These are phyloP conservation scores for Volvox carteri DNA, from an alignment of 163 green algal genomes.

Conservation along the genomic window DNA sequence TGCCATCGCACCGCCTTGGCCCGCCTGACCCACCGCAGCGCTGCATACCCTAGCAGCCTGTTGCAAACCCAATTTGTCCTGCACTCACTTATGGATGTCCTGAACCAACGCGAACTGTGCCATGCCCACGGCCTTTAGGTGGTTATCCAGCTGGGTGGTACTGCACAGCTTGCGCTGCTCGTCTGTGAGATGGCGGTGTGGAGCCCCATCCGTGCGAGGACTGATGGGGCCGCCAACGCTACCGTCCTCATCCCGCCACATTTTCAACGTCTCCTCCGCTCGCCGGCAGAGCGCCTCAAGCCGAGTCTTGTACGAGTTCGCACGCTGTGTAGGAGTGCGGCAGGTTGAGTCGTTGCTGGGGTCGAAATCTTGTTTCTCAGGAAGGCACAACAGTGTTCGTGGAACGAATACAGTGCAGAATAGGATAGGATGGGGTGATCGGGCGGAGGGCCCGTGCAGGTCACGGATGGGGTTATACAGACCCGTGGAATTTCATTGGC, in stretches of 20 bases:
- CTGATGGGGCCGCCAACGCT: background rate
- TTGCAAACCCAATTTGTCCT: too few relatives aligned
- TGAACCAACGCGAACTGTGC: constrained; percentile 60
- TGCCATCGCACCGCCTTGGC: too few relatives aligned
- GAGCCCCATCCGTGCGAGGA: background rate
- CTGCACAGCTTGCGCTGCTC: constrained; percentile 46
- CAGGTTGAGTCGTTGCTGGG: too few relatives aligned
- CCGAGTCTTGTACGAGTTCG: constrained; percentile 1
- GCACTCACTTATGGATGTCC: constrained; percentile 58
- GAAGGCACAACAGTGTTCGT: too few relatives aligned
- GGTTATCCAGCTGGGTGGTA: constrained; percentile 38
- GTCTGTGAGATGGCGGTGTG: constrained; percentile 30
- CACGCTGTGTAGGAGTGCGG: background rate
- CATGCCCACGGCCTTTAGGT: constrained; percentile 57
- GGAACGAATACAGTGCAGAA: too few relatives aligned
- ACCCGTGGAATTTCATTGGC: too few relatives aligned
- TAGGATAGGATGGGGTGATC: too few relatives aligned
- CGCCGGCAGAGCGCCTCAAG: background rate
- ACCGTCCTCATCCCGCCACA: background rate
- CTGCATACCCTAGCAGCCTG: too few relatives aligned
- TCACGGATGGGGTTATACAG: too few relatives aligned
- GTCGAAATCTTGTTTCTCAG: too few relatives aligned
- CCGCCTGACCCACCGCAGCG: too few relatives aligned
- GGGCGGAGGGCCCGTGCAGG: too few relatives aligned
- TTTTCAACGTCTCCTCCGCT: background rate